phyloP scores from a whole-genome alignment of 352 stramenopile genomes.

The Peronosclerospora sorghi region DNA sequence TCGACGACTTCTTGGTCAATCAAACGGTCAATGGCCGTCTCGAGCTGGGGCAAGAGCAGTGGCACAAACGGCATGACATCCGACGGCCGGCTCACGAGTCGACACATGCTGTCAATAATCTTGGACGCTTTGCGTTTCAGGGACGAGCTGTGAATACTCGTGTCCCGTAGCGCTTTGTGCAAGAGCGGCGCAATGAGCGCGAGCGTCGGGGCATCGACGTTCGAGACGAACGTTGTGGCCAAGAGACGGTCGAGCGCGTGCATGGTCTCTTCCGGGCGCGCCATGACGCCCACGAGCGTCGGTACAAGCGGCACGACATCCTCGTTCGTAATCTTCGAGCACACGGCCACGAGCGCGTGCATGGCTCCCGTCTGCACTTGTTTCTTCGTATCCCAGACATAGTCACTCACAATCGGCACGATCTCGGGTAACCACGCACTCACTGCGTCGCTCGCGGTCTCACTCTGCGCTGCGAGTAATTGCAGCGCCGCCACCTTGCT shows the following conservation, averaged over 20 bases:
- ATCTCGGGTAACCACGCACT: conserved; percentile 80
- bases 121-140: conserved; percentile 86
- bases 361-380: conserved; percentile 83
- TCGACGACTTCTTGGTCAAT: conserved; percentile 88
- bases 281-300: conserved; percentile 85
- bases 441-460: conserved; percentile 53
- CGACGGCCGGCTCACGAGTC: conserved; percentile 73
- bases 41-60: conserved; percentile 87
- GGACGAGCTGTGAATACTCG: conserved; percentile 85
- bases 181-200: conserved; percentile 87
- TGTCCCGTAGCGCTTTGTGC: conserved; percentile 85
- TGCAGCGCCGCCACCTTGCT: conserved; percentile 82
- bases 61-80: conserved; percentile 88
- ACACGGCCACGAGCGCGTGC: conserved; percentile 67
- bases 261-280: conserved; percentile 84
- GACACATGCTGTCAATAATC: conserved; percentile 92
- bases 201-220: conserved; percentile 85
- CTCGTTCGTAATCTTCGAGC: conserved; percentile 85
- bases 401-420: conserved; percentile 78
- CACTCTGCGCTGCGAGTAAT: conserved; percentile 64
- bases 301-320: conserved; percentile 86
- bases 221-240: conserved; percentile 87
- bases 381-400: conserved; percentile 92
- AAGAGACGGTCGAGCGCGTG: conserved; percentile 87
- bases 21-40: conserved; percentile 86